A percentile compares a stretch with the other conserved stretches of the same genome.
phyloP scores from a whole-genome alignment of 169 alveolate species.

The Pseudocohnilembus persalinus region DNA sequence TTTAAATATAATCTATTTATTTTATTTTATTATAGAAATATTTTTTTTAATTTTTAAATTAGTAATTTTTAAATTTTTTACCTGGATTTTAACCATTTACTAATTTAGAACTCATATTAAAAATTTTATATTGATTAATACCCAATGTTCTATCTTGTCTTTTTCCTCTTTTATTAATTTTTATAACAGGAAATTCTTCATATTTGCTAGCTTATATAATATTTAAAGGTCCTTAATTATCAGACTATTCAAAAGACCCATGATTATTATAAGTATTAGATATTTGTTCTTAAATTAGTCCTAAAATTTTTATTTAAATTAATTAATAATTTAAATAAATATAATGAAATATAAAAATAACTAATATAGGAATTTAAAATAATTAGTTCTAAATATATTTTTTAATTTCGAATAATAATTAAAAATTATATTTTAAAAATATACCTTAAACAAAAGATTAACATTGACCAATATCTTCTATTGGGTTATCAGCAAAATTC shows the following conservation, averaged over 20 bases:
- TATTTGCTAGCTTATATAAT: constrained; percentile 69
- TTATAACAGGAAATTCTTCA: constrained; percentile 68
- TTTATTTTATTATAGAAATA: background rate
- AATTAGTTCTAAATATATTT: too few relatives aligned
- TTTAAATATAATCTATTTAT: constrained; percentile 4
- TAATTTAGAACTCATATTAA: constrained; percentile 48
- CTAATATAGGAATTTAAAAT: too few relatives aligned
- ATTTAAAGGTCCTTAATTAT: constrained; percentile 62
- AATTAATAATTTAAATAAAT: too few relatives aligned
- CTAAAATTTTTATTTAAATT: constrained; percentile 32
- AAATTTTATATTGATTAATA: constrained; percentile 70
- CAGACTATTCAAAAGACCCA: constrained; percentile 28
- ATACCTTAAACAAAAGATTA: constrained; percentile 20
- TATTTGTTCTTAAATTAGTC: background rate
- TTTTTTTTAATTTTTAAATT: too few relatives aligned
- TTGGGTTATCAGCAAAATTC: constrained; percentile 7
- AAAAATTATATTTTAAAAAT: background rate
- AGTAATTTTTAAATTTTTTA: background rate
- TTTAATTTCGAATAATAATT: too few relatives aligned
- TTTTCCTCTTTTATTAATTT: constrained; percentile 74
- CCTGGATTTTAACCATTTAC: constrained; percentile 19
- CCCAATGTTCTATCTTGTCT: constrained; percentile 72
- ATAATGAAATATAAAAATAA: too few relatives aligned
- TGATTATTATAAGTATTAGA: constrained; percentile 13
- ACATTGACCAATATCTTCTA: background rate